Percentiles rank a stretch among this genome's conserved stretches.
These are phyloP conservation scores for Stropharia rugosoannulata DNA, from an alignment of 768 basidiomycete species.

Conservation along the genomic window DNA sequence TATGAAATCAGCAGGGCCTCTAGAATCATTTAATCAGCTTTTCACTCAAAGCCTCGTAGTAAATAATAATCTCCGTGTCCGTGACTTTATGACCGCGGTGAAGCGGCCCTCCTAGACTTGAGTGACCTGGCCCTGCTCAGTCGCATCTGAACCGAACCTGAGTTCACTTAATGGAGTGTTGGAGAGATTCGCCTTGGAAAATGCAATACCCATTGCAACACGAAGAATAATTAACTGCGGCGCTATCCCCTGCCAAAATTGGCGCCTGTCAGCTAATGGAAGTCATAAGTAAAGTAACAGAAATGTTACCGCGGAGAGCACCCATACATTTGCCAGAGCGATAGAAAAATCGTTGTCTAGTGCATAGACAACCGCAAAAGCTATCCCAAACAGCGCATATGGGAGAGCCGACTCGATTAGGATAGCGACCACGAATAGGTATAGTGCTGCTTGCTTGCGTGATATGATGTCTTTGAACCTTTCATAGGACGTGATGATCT, in stretches of 20 bases:
- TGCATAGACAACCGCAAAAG: background rate
- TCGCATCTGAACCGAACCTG: too few species aligned
- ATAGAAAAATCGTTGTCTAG: background rate
- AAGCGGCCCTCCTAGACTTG: too few species aligned
- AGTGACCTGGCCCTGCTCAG: too few species aligned
- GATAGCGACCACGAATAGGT: background rate
- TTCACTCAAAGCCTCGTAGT: too few species aligned
- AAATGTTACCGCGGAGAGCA: background rate
- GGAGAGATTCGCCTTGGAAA: background rate
- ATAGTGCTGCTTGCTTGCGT: background rate
- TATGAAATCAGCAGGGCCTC: too few species aligned
- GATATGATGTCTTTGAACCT: background rate
- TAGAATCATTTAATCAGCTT: too few species aligned
- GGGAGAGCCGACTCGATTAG: constrained; percentile 2
- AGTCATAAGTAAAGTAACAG: background rate
- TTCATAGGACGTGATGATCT: background rate
- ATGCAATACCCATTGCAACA: constrained; percentile 3
- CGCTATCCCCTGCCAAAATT: too few species aligned
- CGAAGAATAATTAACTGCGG: constrained; percentile 4
- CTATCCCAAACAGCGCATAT: background rate
- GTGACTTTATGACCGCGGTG: too few species aligned
- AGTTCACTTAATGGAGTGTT: background rate
- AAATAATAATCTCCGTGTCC: too few species aligned
- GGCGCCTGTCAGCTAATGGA: too few species aligned
- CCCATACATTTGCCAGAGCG: background rate